phyloP scores from a whole-genome alignment of 2,329 filamentous ascomycete genomes.

The Coniochaeta ligniaria region DNA sequence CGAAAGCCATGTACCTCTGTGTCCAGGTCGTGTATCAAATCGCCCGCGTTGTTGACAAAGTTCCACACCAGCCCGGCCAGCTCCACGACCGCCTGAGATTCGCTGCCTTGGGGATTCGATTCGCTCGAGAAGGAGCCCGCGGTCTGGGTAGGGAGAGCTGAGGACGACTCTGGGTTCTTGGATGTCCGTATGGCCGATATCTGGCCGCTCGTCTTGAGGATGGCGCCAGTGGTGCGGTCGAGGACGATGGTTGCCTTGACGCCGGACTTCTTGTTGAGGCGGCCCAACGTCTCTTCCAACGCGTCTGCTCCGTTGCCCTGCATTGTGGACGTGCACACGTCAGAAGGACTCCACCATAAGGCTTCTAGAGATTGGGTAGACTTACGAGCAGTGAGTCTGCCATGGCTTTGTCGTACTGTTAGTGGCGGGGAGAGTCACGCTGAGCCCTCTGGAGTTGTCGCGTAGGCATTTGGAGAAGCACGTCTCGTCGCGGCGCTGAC shows the following conservation, averaged over 20 bases:
- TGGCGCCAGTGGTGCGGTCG: slow-evolving; percentile 63
- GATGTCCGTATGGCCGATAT: slow-evolving; percentile 49
- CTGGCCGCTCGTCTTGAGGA: slow-evolving; percentile 69
- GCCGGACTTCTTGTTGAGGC: slow-evolving; percentile 69
- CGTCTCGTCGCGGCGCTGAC: too few relatives aligned
- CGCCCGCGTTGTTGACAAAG: slow-evolving; percentile 63
- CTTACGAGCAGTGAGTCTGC: slow-evolving; percentile 10
- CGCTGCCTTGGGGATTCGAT: slow-evolving; percentile 32
- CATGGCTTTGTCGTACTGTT: slow-evolving; percentile 32
- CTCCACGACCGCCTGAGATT: slow-evolving; percentile 59
- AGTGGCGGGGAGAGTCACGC: slow-evolving; percentile 33
- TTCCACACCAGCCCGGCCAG: slow-evolving; percentile 71
- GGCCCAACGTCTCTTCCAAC: slow-evolving; percentile 58
- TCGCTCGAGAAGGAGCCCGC: slow-evolving; percentile 36
- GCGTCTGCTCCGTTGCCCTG: slow-evolving; percentile 47
- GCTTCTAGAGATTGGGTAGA: background rate
- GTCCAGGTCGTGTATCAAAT: slow-evolving; percentile 66
- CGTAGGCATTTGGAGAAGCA: background rate
- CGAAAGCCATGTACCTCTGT: slow-evolving; percentile 45
- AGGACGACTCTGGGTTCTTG: slow-evolving; percentile 11
- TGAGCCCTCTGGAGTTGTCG: slow-evolving; percentile 32
- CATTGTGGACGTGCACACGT: slow-evolving; percentile 10
- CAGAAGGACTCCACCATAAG: background rate
- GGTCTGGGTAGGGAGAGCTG: slow-evolving; percentile 19
- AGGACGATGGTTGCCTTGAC: slow-evolving; percentile 73